Evolutionary conservation across 2,329 filamentous ascomycete species (phyloP).

Genomic region (Xylaria sp.): DNA sequence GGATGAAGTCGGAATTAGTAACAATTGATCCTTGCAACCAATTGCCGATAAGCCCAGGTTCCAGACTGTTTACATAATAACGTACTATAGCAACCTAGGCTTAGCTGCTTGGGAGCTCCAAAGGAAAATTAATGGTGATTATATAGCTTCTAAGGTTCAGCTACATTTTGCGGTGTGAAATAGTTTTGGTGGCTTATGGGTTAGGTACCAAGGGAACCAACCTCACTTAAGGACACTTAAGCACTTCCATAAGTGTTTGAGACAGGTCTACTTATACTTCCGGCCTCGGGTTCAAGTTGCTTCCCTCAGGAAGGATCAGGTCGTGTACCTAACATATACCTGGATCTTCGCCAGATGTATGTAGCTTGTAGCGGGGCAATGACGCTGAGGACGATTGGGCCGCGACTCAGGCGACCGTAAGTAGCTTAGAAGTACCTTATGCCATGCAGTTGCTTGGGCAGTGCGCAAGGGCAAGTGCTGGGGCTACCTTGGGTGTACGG

Average conservation of each 20-base stretch:
- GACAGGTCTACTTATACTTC: too few species aligned
- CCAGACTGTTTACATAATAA: slow-evolving; percentile 8
- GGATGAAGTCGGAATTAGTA: too few species aligned
- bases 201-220: background rate
- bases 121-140: background rate
- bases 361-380: slow-evolving; percentile 9
- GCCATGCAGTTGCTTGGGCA: background rate
- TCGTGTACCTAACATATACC: background rate
- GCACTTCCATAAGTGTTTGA: too few species aligned
- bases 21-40: background rate
- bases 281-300: background rate
- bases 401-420: slow-evolving; percentile 21
- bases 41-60: background rate
- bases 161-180: background rate
- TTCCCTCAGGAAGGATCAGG: background rate
- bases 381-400: slow-evolving; percentile 19
- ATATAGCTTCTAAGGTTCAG: background rate
- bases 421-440: background rate
- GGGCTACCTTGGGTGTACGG: background rate
- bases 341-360: background rate
- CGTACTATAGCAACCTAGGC: background rate
- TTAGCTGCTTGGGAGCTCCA: background rate
- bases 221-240: background rate
- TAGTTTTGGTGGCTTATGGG: background rate
- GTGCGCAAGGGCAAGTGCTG: too few species aligned